A percentile compares a stretch with the other conserved stretches of the same genome.
Conservation (phyloP, 805 yeast genomes). For the Hyphopichia homilentoma region DNA sequence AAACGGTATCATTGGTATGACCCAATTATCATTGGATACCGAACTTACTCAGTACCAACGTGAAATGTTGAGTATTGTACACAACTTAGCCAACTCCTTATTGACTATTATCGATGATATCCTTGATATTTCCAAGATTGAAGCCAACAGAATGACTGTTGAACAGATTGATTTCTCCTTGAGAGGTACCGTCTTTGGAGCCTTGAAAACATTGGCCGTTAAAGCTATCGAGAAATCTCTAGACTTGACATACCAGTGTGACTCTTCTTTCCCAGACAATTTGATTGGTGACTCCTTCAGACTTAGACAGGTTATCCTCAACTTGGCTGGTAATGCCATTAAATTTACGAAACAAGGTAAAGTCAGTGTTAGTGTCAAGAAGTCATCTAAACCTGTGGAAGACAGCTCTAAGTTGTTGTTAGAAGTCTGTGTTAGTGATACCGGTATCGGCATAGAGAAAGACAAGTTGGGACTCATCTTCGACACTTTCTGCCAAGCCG, state of each 20-base stretch:
- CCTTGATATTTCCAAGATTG: slow-evolving; percentile 88
- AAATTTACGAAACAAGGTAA: slow-evolving; percentile 82
- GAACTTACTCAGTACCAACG: slow-evolving; percentile 88
- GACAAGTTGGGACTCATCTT: slow-evolving; percentile 83
- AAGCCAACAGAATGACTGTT: slow-evolving; percentile 90
- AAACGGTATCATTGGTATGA: slow-evolving; percentile 92
- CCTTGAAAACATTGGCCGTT: slow-evolving; percentile 82
- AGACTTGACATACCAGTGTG: slow-evolving; percentile 76
- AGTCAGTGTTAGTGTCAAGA: slow-evolving; percentile 71
- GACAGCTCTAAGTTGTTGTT: slow-evolving; percentile 46
- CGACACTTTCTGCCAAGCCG: slow-evolving; percentile 91
- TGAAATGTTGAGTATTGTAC: slow-evolving; percentile 87
- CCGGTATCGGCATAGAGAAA: slow-evolving; percentile 85
- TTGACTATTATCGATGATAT: slow-evolving; percentile 87
- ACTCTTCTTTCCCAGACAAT: slow-evolving; percentile 82
- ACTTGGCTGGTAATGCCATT: slow-evolving; percentile 86
- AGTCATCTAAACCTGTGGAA: slow-evolving; percentile 34
- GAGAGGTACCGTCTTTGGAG: slow-evolving; percentile 86
- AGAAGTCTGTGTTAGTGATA: slow-evolving; percentile 85
- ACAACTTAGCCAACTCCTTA: slow-evolving; percentile 79
- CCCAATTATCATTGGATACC: slow-evolving; percentile 83
- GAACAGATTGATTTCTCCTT: slow-evolving; percentile 84
- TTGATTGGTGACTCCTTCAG: slow-evolving; percentile 87
- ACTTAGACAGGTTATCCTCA: slow-evolving; percentile 79
- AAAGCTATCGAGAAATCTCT: slow-evolving; percentile 84